Evolutionary conservation across 164 flowering plant genomes (phyloP).

Genomic region (Cinnamomum micranthum): DNA sequence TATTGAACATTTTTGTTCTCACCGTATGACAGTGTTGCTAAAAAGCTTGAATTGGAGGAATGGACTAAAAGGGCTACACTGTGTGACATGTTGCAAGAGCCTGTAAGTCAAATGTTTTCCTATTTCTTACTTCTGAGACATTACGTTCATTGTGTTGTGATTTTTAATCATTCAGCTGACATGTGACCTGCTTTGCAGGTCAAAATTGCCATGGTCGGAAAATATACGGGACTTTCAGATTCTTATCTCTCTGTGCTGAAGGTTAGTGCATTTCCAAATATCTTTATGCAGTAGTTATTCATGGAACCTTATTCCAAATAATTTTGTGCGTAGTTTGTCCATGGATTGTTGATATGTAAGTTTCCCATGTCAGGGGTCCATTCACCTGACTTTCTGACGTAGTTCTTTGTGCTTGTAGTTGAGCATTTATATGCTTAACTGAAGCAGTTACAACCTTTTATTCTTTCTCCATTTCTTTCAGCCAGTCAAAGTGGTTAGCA

Average conservation of each 20-base stretch:
- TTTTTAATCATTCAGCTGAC: slow-evolving; percentile 1
- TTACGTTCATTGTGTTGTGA: no score
- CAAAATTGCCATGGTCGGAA: slow-evolving; percentile 95
- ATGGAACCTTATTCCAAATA: not conserved
- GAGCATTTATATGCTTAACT: no score
- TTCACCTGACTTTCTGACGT: no score
- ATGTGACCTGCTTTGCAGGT: slow-evolving; percentile 47
- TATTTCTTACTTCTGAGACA: not conserved
- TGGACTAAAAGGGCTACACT: slow-evolving; percentile 76
- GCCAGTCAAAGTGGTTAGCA: no score
- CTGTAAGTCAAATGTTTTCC: slow-evolving; percentile 40
- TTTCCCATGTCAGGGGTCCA: no score
- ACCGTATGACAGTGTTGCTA: slow-evolving; percentile 39
- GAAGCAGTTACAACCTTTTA: no score
- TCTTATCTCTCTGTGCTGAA: slow-evolving; percentile 89
- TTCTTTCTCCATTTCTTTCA: no score
- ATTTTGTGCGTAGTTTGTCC: no score
- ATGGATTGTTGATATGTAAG: no score
- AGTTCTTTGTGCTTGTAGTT: no score
- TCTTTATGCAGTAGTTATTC: not conserved
- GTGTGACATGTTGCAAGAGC: slow-evolving; percentile 54
- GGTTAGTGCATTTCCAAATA: slow-evolving; percentile 35
- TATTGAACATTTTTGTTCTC: slow-evolving; percentile 5
- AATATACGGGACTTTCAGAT: slow-evolving; percentile 93
- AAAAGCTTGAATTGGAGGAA: slow-evolving; percentile 57